These are phyloP conservation scores for Gryganskiella cystojenkinii DNA, from an alignment of 192 early-diverging fungal genomes.

Conservation along the genomic window DNA sequence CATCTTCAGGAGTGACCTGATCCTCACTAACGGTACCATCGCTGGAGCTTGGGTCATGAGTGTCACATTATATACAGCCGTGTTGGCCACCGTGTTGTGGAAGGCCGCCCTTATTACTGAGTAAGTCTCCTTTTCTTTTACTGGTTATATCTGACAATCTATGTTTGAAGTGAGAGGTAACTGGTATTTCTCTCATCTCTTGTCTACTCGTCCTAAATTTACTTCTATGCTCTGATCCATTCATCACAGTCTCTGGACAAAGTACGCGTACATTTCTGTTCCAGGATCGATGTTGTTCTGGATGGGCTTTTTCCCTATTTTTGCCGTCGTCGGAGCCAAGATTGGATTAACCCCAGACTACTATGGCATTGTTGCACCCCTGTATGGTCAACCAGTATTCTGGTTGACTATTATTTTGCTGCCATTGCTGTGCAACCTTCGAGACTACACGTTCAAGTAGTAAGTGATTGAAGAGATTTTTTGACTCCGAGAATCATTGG, in stretches of 20 bases:
- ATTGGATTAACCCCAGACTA: constrained; percentile 77
- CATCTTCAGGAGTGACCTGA: constrained; percentile 75
- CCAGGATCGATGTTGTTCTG: constrained; percentile 91
- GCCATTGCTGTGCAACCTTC: constrained; percentile 84
- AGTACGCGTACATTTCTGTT: constrained; percentile 92
- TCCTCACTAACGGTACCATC: constrained; percentile 74
- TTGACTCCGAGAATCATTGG: neutral
- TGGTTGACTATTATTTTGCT: constrained; percentile 90
- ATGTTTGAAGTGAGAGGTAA: neutral
- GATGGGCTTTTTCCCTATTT: constrained; percentile 88
- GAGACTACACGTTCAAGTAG: constrained; percentile 97
- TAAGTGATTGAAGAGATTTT: constrained; percentile 58
- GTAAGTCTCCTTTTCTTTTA: constrained; percentile 47
- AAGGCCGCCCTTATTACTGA: constrained; percentile 93
- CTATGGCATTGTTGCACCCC: constrained; percentile 71
- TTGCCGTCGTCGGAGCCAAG: constrained; percentile 79
- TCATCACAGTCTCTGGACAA: constrained; percentile 91
- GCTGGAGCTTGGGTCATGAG: constrained; percentile 94
- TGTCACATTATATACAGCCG: constrained; percentile 88
- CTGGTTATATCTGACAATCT: neutral
- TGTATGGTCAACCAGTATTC: constrained; percentile 78
- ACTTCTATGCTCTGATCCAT: no score
- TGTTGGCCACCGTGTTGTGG: constrained; percentile 87
- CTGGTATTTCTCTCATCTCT: neutral
- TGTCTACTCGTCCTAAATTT: neutral